Conservation (phyloP, 2,329 filamentous ascomycete species). For the Alternaria infectoria region DNA sequence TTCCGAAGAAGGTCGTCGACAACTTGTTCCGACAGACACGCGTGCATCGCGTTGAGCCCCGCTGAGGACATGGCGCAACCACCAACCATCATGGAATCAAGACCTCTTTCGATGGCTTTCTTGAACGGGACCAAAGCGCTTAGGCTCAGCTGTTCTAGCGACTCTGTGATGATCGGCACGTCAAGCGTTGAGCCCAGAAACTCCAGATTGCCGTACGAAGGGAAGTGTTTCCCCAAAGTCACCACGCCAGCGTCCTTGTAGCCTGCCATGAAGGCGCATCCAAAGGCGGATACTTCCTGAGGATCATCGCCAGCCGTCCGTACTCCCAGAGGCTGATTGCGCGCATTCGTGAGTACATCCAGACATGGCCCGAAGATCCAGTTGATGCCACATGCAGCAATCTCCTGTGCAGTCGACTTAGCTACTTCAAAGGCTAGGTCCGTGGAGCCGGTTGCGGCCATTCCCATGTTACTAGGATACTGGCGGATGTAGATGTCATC, state of each 20-base stretch:
- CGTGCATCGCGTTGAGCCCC: conserved; percentile 93
- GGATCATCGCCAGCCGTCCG: conserved; percentile 91
- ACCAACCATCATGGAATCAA: conserved; percentile 95
- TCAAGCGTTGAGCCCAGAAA: conserved; percentile 90
- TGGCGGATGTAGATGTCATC: conserved; percentile 96
- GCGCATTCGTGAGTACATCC: conserved; percentile 91
- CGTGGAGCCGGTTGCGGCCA: conserved; percentile 87
- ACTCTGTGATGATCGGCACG: conserved; percentile 94
- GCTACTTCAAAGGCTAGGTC: conserved; percentile 88
- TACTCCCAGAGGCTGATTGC: conserved; percentile 88
- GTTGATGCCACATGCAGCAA: conserved; percentile 92
- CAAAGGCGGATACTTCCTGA: conserved; percentile 91
- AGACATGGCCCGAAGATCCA: conserved; percentile 92
- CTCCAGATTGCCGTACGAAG: conserved; percentile 93
- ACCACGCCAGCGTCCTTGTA: conserved; percentile 90
- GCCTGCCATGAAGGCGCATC: conserved; percentile 87
- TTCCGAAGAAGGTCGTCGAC: conserved; percentile 88
- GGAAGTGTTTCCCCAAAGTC: conserved; percentile 95
- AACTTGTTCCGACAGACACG: conserved; percentile 89
- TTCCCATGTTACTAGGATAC: conserved; percentile 95
- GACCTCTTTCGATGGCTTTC: conserved; percentile 82
- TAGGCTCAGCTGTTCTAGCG: conserved; percentile 88
- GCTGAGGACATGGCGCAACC: conserved; percentile 91
- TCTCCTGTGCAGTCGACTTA: conserved; percentile 90
- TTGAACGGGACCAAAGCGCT: conserved; percentile 90